Conservation (phyloP, 257 asterid species). For the Cordia subcordata region DNA sequence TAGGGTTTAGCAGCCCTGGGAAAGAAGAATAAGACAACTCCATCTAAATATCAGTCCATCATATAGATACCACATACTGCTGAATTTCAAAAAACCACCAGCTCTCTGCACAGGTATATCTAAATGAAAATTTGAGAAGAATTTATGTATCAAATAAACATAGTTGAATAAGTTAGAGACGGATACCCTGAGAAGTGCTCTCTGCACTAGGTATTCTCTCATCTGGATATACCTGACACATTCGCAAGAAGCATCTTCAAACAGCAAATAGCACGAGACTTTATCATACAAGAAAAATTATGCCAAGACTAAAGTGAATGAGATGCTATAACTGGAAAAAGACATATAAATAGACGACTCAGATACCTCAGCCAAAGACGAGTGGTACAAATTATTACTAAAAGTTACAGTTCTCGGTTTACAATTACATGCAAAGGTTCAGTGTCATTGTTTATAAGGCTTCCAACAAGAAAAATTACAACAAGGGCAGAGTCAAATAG, state of each 20-base stretch:
- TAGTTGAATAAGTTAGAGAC: background rate
- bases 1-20: conserved; percentile 37
- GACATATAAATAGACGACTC: no score
- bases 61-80: no score
- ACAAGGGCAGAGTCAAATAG: no score
- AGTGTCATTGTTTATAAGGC: no score
- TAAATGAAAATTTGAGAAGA: background rate
- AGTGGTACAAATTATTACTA: no score
- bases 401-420: no score
- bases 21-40: background rate
- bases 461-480: no score
- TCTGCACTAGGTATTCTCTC: conserved; percentile 22
- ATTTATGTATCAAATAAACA: background rate
- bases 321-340: no score
- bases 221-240: conserved; percentile 40
- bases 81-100: background rate
- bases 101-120: background rate
- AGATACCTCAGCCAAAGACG: no score
- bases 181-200: conserved; percentile 11
- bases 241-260: conserved; percentile 13
- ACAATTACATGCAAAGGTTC: no score
- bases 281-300: no score
- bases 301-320: no score
- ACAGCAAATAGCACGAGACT: background rate
- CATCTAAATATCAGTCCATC: background rate